phyloP scores from a whole-genome alignment of 2,329 filamentous ascomycete species.

The Colletotrichum sp. region DNA sequence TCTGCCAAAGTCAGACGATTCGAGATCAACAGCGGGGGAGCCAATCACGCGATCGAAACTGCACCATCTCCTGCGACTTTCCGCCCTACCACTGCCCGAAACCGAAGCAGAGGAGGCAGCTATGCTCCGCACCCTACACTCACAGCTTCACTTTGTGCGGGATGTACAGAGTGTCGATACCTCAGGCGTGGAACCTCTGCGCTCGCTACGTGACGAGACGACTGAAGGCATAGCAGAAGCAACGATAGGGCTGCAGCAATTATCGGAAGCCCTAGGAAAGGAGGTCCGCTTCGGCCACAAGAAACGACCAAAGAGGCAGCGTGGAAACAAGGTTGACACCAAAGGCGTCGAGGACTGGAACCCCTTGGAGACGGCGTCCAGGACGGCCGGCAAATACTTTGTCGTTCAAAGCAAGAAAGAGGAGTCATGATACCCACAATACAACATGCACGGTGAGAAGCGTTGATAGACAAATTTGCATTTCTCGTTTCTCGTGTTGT shows the following conservation, averaged over 20 bases:
- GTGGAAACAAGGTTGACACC: conserved; percentile 38
- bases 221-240: conserved; percentile 55
- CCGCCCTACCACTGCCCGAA: conserved; percentile 79
- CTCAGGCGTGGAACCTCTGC: conserved; percentile 72
- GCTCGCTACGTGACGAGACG: conserved; percentile 83
- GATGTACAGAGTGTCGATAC: conserved; percentile 84
- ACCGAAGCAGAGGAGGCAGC: conserved; percentile 65
- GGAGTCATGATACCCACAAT: conserved; percentile 17
- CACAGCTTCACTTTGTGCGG: conserved; percentile 90
- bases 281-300: conserved; percentile 68
- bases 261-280: conserved; percentile 59
- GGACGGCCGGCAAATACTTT: conserved; percentile 75
- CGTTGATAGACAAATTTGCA: not conserved
- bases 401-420: conserved; percentile 69
- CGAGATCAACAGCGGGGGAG: conserved; percentile 33
- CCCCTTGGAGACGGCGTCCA: conserved; percentile 68
- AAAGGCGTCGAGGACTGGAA: conserved; percentile 70
- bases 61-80: conserved; percentile 85
- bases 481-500: not conserved
- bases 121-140: conserved; percentile 77
- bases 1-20: conserved; percentile 42
- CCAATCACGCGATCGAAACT: conserved; percentile 71
- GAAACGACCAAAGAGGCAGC: conserved; percentile 45
- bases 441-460: not conserved
- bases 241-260: conserved; percentile 62